phyloP scores from a whole-genome alignment of 1,284 basidiomycete genomes.

The Apiotrichum montevideense region DNA sequence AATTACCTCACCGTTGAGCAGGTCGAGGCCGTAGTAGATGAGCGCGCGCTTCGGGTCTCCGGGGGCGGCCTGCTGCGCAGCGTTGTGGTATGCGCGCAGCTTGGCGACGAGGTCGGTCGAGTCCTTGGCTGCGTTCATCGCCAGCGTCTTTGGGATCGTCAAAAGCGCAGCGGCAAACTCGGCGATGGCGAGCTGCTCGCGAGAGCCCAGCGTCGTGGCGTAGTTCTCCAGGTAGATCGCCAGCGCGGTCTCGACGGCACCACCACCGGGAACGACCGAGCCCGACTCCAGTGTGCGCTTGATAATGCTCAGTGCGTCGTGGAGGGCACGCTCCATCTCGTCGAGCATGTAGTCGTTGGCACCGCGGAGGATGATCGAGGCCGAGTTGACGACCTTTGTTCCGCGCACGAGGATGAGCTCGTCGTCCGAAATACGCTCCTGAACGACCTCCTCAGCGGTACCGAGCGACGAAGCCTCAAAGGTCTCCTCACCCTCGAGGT shows the following conservation, averaged over 20 bases:
- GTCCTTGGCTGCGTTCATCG: conserved; percentile 98
- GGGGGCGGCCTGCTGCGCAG: conserved; percentile 82
- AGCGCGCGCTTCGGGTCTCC: conserved; percentile 95
- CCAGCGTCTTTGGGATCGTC: conserved; percentile 92
- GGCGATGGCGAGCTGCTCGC: conserved; percentile 97
- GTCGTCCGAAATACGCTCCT: conserved; percentile 97
- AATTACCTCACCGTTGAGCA: conserved; percentile 87
- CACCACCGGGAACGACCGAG: conserved; percentile 91
- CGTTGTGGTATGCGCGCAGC: conserved; percentile 93
- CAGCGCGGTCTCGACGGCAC: conserved; percentile 92
- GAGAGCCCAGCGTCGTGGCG: conserved; percentile 91
- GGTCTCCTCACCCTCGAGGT: conserved; percentile 96
- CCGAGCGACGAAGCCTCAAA: conserved; percentile 90
- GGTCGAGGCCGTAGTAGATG: conserved; percentile 89
- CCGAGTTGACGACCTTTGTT: conserved; percentile 89
- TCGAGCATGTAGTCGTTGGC: conserved; percentile 99
- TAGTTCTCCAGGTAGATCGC: conserved; percentile 99
- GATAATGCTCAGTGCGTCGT: conserved; percentile 91
- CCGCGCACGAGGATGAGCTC: conserved; percentile 97
- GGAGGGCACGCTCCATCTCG: conserved; percentile 96
- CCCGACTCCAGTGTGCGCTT: conserved; percentile 97
- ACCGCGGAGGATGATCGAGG: conserved; percentile 88
- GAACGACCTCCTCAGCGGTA: conserved; percentile 87
- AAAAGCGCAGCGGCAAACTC: conserved; percentile 93
- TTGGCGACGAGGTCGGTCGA: conserved; percentile 97